Base-by-base conservation (phyloP, 164 flowering plant genomes). In the Stephania cephalantha region DNA sequence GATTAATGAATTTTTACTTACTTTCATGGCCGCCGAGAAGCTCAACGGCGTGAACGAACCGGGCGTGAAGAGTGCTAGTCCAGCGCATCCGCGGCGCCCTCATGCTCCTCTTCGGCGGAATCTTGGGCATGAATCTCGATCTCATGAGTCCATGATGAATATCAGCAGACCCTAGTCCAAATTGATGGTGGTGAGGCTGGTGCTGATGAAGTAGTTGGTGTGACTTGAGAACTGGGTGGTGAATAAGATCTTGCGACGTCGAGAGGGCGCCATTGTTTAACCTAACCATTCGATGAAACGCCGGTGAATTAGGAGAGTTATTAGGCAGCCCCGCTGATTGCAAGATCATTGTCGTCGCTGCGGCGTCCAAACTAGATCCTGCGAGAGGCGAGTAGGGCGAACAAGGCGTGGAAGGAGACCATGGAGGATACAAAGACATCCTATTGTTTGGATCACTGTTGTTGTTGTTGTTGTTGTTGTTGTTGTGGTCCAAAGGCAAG, bases 11-110 rank as follows among this genome's bases (percentile, higher is more conserved):
- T 18, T n/a, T 70, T 42, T 85, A 90, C 94, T 42, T 85, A 90
- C 94, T 90, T 85, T 90, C 94, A 86, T 90, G 94, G 72, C 94
- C 94, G 2, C 94, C 94, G 8, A 90, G 90, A 52, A 86, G 91
- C 78, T 90, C 91, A 17, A 90, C 94, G 20, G 94, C 94, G 67
- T 85, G 94, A 69, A 88, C 90, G 63, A 90, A 90, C 29, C 90
- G 84, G 52, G 90, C 88, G 70, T 90, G 94, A 42, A 90, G 91
- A 12, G 88, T 81, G 79, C 86, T 88, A 0, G 94, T 90, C 91
- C 94, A 90, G 9, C 91, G 83, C 94, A 90, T 90, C 75, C 94
- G 66, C 1, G 94, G 94, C 1, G 94, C 94, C 45, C 94, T 82
- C 87, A 86, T 84, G 75, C 86, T 88, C 69, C 94, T 72, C 76